A percentile compares a stretch with the other conserved stretches of the same genome.
These are phyloP conservation scores for Bolboschoenoplectus hybrid DNA, from an alignment of 202 grass and related monocot genomes.

Conservation along the genomic window DNA sequence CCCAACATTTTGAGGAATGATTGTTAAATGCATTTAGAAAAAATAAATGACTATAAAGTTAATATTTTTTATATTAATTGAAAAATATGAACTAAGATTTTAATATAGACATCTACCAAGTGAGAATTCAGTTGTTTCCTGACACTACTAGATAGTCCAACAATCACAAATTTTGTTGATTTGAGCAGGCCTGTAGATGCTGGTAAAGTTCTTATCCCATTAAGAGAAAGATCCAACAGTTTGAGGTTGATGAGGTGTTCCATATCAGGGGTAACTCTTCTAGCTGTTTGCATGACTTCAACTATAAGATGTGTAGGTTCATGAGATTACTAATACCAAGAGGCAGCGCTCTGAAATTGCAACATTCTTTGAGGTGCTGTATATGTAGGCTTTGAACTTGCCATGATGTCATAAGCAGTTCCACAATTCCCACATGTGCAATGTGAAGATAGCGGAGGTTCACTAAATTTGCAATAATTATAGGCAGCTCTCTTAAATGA, in stretches of 20 bases:
- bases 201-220: not conserved
- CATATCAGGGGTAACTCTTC: not conserved
- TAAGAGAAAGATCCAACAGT: constrained; percentile 23
- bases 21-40: not conserved
- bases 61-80: not conserved
- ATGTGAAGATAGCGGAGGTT: constrained; percentile 12
- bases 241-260: not conserved
- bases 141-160: not conserved
- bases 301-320: not conserved
- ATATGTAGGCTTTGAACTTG: no score
- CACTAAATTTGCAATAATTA: not conserved
- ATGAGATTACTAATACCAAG: constrained; percentile 15
- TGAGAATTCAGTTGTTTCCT: not conserved
- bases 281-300: not conserved
- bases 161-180: not conserved
- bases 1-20: not conserved
- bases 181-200: not conserved
- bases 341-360: not conserved
- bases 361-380: not conserved
- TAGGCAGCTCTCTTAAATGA: not conserved
- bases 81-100: not conserved
- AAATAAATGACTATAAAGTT: not conserved
- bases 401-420: constrained; percentile 12
- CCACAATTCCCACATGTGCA: constrained; percentile 5
- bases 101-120: not conserved